Base-by-base conservation (phyloP, 345 rosid genomes). In the Salix caprea region DNA sequence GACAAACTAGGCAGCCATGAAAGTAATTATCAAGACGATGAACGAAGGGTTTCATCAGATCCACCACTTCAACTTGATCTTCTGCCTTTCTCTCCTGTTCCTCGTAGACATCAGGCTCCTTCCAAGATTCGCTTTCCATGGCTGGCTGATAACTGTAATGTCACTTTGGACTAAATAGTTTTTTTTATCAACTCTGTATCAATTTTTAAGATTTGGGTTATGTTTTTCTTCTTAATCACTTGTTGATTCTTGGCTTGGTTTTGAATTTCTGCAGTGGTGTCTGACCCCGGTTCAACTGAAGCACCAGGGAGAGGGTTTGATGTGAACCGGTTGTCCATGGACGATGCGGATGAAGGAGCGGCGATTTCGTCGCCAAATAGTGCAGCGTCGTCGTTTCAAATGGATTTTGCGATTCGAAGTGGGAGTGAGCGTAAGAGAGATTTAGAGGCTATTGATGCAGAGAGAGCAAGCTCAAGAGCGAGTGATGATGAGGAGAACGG, bases 401-500 rank as follows among this genome's bases (percentile, higher is more conserved):
- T 91, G 87, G 98, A 93, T 18, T 93, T 96, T 78, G 93, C 97
- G 62, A 78, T 88, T 2, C 81, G 86, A 60, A 84, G 88, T 40
- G 78, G 86, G 28, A 44, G 85, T 67, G 91, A 82, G 70, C 87
- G 21, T 15, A 78, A 87, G 76, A 86, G 92, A 71, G 89, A 87
- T 32, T 69, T 82, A 40, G 95, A 89, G 36, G 72, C 71, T 7
- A 73, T 62, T 2, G 85, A 74, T 24, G 89, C 82, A 67, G 84
- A 76, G 8, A 83, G 92, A 83, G 90, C 89, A 23, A 81, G 90
- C 77, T 87, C 94, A 18, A 87, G 96, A 84, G 91, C 91, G 0
- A 91, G 96, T 65, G 97, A 83, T 21, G 98, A 93, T 64, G 99
- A 93, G 18, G 99, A 96, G 34, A 93, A 91, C 76, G 97, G 97